Evolutionary conservation across 108 stramenopile species (phyloP).

Genomic region (Cyclostephanos tholiformis): DNA sequence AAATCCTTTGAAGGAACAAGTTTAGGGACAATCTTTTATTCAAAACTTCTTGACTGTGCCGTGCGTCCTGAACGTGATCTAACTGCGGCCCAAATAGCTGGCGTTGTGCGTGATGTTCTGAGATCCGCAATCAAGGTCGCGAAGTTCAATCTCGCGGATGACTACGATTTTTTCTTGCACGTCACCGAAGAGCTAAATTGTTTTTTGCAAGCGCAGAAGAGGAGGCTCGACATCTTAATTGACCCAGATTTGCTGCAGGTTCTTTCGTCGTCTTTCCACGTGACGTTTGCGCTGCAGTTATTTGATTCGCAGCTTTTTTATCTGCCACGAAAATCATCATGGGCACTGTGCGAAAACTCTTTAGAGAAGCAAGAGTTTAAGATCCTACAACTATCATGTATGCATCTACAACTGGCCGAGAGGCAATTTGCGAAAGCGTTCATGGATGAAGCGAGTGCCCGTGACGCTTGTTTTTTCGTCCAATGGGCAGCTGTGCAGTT

Average conservation of each 20-base stretch:
- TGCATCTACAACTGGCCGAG: conserved; percentile 33
- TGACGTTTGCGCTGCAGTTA: conserved; percentile 25
- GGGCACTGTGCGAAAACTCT: background rate
- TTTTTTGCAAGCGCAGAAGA: conserved; percentile 26
- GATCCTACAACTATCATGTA: conserved; percentile 22
- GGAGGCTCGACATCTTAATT: conserved; percentile 11
- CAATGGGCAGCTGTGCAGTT: conserved; percentile 49
- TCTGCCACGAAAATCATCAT: conserved; percentile 18
- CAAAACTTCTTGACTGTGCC: conserved; percentile 32
- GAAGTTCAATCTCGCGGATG: conserved; percentile 14
- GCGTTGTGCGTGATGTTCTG: conserved; percentile 28
- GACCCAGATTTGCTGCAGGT: conserved; percentile 24
- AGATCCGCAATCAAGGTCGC: conserved; percentile 24
- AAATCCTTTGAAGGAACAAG: background rate
- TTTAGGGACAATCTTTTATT: conserved; percentile 6
- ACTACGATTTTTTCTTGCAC: conserved; percentile 1
- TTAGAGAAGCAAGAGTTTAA: background rate
- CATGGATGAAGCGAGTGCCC: background rate
- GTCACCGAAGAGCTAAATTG: conserved; percentile 26
- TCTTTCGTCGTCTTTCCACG: conserved; percentile 30
- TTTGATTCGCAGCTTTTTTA: conserved; percentile 18
- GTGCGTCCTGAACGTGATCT: conserved; percentile 13
- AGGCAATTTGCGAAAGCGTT: conserved; percentile 9
- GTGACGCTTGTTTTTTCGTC: conserved; percentile 28
- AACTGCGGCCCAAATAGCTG: conserved; percentile 9